A percentile compares a stretch with the other conserved stretches of the same genome.
phyloP scores from a whole-genome alignment of 2,329 filamentous ascomycete genomes.

The Talaromyces pinophilus region DNA sequence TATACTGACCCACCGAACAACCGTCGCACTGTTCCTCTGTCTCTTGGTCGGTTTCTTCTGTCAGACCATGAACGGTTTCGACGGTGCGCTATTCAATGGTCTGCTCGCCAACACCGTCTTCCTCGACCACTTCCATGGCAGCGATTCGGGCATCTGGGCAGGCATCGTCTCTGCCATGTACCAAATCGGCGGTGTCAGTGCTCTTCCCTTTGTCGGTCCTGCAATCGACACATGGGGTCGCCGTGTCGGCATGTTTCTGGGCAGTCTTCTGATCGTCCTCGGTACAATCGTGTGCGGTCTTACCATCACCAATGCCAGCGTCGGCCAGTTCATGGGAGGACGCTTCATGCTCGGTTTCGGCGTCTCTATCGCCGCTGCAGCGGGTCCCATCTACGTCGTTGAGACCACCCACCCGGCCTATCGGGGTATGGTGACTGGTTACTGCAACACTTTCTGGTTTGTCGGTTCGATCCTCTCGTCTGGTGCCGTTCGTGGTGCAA shows the following conservation, averaged over 20 bases:
- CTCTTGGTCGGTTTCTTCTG: slow-evolving; percentile 42
- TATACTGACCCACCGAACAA: slow-evolving; percentile 11
- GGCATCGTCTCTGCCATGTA: slow-evolving; percentile 51
- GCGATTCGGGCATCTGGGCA: slow-evolving; percentile 46
- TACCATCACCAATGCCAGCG: slow-evolving; percentile 39
- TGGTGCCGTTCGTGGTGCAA: slow-evolving; percentile 55
- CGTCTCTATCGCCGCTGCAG: slow-evolving; percentile 60
- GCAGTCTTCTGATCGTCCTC: slow-evolving; percentile 54
- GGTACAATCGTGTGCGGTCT: slow-evolving; percentile 52
- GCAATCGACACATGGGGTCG: slow-evolving; percentile 54
- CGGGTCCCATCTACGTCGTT: slow-evolving; percentile 64
- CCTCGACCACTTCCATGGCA: slow-evolving; percentile 45
- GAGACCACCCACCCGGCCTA: slow-evolving; percentile 65
- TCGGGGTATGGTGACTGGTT: slow-evolving; percentile 62
- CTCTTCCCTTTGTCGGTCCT: slow-evolving; percentile 51
- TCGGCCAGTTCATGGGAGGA: slow-evolving; percentile 56
- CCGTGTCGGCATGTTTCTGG: slow-evolving; percentile 58
- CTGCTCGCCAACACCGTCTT: slow-evolving; percentile 53
- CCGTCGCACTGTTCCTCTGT: slow-evolving; percentile 12
- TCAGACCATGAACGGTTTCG: slow-evolving; percentile 60
- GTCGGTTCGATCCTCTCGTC: slow-evolving; percentile 57
- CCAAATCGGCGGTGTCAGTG: slow-evolving; percentile 50
- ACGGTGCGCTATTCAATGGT: slow-evolving; percentile 59
- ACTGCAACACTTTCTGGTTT: slow-evolving; percentile 56
- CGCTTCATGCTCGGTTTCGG: slow-evolving; percentile 60